Conservation (phyloP, 345 rosid genomes). For the Boechera retrofracta region DNA sequence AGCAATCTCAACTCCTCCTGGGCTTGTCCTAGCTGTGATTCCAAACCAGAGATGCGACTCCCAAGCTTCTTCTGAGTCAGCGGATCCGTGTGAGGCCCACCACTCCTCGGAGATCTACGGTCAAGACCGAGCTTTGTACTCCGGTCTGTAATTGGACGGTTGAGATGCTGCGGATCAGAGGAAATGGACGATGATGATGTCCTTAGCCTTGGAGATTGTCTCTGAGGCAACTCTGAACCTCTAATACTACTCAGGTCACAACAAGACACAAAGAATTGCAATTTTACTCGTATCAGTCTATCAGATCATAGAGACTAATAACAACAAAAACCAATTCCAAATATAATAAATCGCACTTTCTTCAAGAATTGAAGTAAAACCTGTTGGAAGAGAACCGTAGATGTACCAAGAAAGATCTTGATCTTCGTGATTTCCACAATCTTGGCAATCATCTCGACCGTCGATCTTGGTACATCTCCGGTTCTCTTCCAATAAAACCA, state of each 20-base stretch:
- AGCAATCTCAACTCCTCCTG: slow-evolving; percentile 76
- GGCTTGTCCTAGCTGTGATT: slow-evolving; percentile 88
- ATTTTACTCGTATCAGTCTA: background rate
- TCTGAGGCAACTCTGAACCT: slow-evolving; percentile 66
- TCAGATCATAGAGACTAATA: slow-evolving; percentile 22
- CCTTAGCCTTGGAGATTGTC: slow-evolving; percentile 76
- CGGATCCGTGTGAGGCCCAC: slow-evolving; percentile 56
- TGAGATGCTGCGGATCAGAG: slow-evolving; percentile 62
- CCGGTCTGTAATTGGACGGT: slow-evolving; percentile 57
- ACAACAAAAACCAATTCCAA: slow-evolving; percentile 7
- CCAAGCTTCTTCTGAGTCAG: slow-evolving; percentile 78
- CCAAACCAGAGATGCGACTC: slow-evolving; percentile 78
- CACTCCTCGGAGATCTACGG: slow-evolving; percentile 73
- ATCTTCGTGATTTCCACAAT: too few species aligned
- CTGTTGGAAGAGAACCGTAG: too few species aligned
- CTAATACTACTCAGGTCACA: slow-evolving; percentile 19
- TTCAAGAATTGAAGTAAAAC: background rate
- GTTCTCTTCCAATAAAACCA: background rate
- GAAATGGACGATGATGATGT: slow-evolving; percentile 46
- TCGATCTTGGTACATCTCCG: too few species aligned
- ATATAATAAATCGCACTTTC: background rate
- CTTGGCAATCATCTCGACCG: too few species aligned
- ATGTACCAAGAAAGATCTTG: too few species aligned
- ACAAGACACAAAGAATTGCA: slow-evolving; percentile 6
- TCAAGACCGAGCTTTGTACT: slow-evolving; percentile 64